phyloP scores from a whole-genome alignment of 2,329 filamentous ascomycete genomes.

The Neurospora crassa region DNA sequence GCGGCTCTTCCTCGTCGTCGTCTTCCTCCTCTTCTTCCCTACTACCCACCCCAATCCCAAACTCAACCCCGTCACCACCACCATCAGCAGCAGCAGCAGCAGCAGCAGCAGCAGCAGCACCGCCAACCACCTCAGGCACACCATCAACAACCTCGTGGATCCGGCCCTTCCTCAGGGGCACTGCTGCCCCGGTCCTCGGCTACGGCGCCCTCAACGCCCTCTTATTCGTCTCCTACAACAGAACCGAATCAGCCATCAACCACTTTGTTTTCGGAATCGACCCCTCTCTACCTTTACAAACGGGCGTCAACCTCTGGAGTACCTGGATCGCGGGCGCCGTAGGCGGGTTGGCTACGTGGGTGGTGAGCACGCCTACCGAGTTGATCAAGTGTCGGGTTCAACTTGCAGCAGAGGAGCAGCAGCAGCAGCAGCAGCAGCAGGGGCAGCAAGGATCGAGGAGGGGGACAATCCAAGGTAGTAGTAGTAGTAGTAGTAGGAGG shows the following conservation, averaged over 20 bases:
- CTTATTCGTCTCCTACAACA: conserved; percentile 85
- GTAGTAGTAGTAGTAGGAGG: too few species aligned
- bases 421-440: too few species aligned
- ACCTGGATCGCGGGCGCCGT: conserved; percentile 73
- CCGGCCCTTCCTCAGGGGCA: conserved; percentile 44
- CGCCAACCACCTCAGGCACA: background rate
- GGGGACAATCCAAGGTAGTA: too few species aligned
- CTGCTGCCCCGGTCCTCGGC: conserved; percentile 75
- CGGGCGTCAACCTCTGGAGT: conserved; percentile 46
- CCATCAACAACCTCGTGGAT: background rate
- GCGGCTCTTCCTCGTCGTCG: conserved; percentile 7
- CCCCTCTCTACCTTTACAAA: conserved; percentile 14
- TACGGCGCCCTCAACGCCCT: conserved; percentile 88
- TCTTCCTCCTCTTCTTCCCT: conserved; percentile 6
- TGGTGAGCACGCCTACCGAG: conserved; percentile 81
- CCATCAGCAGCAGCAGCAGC: background rate
- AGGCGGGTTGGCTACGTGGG: conserved; percentile 77
- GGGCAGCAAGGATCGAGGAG: conserved; percentile 15
- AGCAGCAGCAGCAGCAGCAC: too few species aligned
- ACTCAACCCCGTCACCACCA: background rate
- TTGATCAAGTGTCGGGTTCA: conserved; percentile 85
- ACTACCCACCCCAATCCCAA: conserved; percentile 18
- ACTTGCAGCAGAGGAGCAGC: conserved; percentile 29
- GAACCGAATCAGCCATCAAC: conserved; percentile 57
- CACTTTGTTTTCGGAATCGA: conserved; percentile 17